Conservation (phyloP, 192 early-diverging fungal genomes). For the Dissophora globulifera region DNA sequence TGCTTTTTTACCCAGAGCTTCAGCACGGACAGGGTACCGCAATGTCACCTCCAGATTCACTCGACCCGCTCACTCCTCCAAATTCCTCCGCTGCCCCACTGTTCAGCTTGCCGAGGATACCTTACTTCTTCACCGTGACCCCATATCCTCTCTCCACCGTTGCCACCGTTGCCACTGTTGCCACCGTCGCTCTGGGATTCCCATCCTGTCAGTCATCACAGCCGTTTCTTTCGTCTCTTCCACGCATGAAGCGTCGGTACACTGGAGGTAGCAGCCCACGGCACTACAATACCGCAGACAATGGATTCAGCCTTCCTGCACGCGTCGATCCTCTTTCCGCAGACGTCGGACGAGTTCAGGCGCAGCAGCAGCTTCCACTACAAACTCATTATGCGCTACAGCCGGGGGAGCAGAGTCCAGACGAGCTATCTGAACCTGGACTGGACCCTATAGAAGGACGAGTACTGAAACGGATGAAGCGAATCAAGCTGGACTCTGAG, state of each 20-base stretch:
- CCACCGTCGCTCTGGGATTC: slow-evolving; percentile 5
- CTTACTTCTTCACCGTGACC: slow-evolving; percentile 43
- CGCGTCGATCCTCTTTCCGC: neutral
- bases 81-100: slow-evolving; percentile 1
- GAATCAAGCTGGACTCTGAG: slow-evolving; percentile 43
- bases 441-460: slow-evolving; percentile 35
- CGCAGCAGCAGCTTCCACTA: too few relatives aligned
- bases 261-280: neutral
- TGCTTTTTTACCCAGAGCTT: neutral
- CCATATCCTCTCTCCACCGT: slow-evolving; percentile 18
- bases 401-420: neutral
- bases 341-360: neutral
- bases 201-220: slow-evolving; percentile 9
- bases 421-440: slow-evolving; percentile 13
- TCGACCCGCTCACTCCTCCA: slow-evolving; percentile 1
- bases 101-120: slow-evolving; percentile 35
- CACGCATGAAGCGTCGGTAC: slow-evolving; percentile 36
- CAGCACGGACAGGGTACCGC: slow-evolving; percentile 8
- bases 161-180: neutral
- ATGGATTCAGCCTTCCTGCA: neutral
- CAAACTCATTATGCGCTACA: neutral
- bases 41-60: slow-evolving; percentile 12
- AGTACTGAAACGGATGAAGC: slow-evolving; percentile 33
- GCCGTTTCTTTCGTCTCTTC: neutral
- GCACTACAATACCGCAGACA: neutral